Conservation (phyloP, 2,329 filamentous ascomycete species). For the Drechslera avenae region DNA sequence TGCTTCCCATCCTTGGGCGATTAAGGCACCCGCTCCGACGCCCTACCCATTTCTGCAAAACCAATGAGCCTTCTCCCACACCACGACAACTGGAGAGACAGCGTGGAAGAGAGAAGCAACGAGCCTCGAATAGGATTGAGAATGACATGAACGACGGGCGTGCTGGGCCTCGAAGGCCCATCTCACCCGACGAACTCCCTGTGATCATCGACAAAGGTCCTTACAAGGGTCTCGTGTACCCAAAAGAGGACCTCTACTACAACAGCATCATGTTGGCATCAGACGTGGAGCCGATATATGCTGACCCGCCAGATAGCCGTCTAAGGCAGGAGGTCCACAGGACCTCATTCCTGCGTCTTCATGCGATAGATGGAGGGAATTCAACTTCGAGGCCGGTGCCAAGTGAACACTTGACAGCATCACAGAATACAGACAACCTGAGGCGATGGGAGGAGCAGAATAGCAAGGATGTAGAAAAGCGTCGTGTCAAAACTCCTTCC, state of each 20-base stretch:
- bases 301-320: not conserved
- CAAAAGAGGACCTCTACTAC: conserved; percentile 20
- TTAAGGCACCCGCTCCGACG: conserved; percentile 18
- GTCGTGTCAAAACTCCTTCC: not conserved
- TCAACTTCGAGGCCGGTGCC: conserved; percentile 3
- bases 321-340: conserved; percentile 12
- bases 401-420: conserved; percentile 1
- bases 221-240: conserved; percentile 17
- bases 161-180: not conserved
- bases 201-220: conserved; percentile 22
- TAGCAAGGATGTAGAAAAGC: not conserved
- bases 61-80: not conserved
- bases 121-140: conserved; percentile 1
- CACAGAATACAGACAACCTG: not conserved
- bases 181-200: conserved; percentile 11
- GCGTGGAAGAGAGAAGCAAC: not conserved
- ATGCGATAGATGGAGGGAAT: not conserved
- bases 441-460: conserved; percentile 1
- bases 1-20: conserved; percentile 17
- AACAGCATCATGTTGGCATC: conserved; percentile 28
- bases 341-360: not conserved
- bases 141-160: conserved; percentile 10
- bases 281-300: conserved; percentile 6
- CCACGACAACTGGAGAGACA: not conserved
- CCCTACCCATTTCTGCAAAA: conserved; percentile 3